Conservation (phyloP, 441 rosid genomes). For the Mallotus repandus region DNA sequence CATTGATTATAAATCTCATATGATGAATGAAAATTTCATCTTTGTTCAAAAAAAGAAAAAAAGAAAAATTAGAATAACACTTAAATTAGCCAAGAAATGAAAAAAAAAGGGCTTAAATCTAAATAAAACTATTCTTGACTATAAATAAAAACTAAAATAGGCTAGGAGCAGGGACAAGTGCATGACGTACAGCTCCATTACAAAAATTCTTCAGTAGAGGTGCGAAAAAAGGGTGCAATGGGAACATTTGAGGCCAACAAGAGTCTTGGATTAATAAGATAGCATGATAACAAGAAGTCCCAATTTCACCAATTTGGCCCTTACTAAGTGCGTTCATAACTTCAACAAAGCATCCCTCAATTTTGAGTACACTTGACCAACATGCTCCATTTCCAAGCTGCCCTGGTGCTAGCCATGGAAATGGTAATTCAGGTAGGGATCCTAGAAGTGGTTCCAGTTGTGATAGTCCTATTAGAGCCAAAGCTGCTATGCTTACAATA, state of each 20-base stretch:
- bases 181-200: background rate
- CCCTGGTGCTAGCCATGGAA: background rate
- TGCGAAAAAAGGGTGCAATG: background rate
- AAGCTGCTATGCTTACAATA: background rate
- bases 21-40: no score
- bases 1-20: no score
- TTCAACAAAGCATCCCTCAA: background rate
- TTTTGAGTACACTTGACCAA: background rate
- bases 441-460: background rate
- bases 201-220: background rate
- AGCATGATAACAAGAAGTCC: background rate
- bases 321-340: background rate
- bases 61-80: no score
- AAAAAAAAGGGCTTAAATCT: no score
- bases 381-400: background rate
- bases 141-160: background rate
- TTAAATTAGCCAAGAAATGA: no score
- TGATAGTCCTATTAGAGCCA: background rate
- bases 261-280: background rate
- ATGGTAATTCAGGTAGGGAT: background rate
- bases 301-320: background rate
- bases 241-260: conserved; percentile 2
- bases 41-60: no score
- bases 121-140: background rate
- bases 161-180: background rate